A percentile compares a stretch with the other conserved stretches of the same genome.
phyloP scores from a whole-genome alignment of 1,284 basidiomycete species.

The Naganishia sp. region DNA sequence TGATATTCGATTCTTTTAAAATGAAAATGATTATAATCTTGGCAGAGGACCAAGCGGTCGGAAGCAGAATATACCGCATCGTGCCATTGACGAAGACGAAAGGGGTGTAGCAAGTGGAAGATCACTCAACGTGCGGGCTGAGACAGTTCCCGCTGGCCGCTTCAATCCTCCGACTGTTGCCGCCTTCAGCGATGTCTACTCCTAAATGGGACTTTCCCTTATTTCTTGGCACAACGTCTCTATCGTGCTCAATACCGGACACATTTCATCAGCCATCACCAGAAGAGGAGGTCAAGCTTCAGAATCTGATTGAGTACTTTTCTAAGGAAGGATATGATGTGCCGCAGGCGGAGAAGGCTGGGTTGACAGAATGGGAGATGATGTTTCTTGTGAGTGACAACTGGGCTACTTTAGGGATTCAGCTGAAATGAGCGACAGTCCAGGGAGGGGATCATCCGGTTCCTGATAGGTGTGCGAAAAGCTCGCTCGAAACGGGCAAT shows the following conservation, averaged over 20 bases:
- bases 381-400: conserved; percentile 29
- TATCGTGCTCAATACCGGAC: not conserved
- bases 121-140: too few relatives aligned
- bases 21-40: too few relatives aligned
- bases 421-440: not conserved
- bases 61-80: too few relatives aligned
- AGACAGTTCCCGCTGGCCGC: too few relatives aligned
- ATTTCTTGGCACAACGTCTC: conserved; percentile 17
- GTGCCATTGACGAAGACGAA: too few relatives aligned
- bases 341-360: not conserved
- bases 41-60: too few relatives aligned
- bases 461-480: conserved; percentile 25
- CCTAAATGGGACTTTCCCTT: conserved; percentile 12
- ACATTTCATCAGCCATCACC: conserved; percentile 2
- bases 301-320: conserved; percentile 15
- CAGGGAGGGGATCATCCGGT: conserved; percentile 31
- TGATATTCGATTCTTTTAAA: too few relatives aligned
- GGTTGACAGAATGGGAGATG: conserved; percentile 31
- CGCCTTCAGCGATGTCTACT: not conserved
- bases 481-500: too few relatives aligned
- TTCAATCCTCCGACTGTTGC: too few relatives aligned
- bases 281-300: conserved; percentile 18
- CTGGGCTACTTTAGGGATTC: not conserved
- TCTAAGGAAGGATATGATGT: conserved; percentile 18
- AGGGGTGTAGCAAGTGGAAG: too few relatives aligned